Percentiles rank a stretch among this genome's conserved stretches.
These are phyloP conservation scores for Erodium texanum DNA, from an alignment of 441 rosid species.

Conservation along the genomic window DNA sequence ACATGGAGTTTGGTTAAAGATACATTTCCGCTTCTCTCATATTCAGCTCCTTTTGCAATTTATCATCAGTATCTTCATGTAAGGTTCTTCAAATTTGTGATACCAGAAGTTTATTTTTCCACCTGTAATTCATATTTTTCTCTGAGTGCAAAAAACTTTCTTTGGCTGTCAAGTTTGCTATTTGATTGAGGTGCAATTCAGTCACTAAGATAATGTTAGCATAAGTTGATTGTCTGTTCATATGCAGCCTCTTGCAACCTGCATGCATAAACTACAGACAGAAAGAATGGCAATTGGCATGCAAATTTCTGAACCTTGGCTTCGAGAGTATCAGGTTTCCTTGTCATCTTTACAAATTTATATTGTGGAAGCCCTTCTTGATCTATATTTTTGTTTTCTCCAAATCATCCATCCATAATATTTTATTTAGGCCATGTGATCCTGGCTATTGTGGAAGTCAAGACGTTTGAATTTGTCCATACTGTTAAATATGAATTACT, in stretches of 20 bases:
- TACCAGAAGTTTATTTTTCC: not conserved
- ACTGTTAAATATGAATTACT: not conserved
- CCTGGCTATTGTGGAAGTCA: not conserved
- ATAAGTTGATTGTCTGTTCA: not conserved
- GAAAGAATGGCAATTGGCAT: slow-evolving; percentile 71
- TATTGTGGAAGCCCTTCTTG: not conserved
- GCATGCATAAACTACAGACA: slow-evolving; percentile 78
- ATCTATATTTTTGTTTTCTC: not conserved
- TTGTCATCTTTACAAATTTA: not conserved
- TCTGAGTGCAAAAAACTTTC: not conserved
- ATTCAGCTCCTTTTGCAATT: slow-evolving; percentile 76
- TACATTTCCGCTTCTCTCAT: slow-evolving; percentile 61
- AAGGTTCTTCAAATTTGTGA: not conserved
- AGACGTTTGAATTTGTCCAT: not conserved
- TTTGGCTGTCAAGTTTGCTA: not conserved
- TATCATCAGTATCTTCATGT: slow-evolving; percentile 95
- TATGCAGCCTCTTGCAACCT: slow-evolving; percentile 72
- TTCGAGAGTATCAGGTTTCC: slow-evolving; percentile 78
- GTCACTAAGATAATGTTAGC: not conserved
- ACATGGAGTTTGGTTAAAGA: slow-evolving; percentile 61
- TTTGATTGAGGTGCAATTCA: not conserved
- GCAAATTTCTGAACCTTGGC: slow-evolving; percentile 92
- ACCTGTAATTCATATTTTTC: not conserved
- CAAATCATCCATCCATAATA: not conserved
- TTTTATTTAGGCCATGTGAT: not conserved